Conservation (phyloP, 139 green algal species). For the Pleodorina starrii region DNA sequence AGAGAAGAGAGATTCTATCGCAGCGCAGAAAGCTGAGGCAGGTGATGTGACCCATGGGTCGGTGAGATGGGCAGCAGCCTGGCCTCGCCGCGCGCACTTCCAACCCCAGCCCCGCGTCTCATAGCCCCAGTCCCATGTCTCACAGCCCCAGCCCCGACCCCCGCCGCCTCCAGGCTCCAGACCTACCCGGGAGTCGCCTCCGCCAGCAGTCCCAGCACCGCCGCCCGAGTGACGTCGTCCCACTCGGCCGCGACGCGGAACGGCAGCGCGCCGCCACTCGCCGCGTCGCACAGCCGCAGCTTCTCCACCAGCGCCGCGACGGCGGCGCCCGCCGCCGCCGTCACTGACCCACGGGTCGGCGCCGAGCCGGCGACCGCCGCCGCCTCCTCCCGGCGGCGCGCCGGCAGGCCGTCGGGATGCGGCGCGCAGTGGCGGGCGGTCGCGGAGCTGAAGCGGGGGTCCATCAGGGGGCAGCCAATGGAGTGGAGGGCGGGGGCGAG, state of each 20-base stretch:
- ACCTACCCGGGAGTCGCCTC: conserved; percentile 35
- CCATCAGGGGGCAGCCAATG: conserved; percentile 62
- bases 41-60: too few relatives aligned
- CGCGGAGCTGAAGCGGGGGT: conserved; percentile 52
- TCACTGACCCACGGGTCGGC: neutral
- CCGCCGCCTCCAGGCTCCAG: too few relatives aligned
- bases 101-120: too few relatives aligned
- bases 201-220: conserved; percentile 56
- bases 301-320: conserved; percentile 43
- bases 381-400: neutral
- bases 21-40: too few relatives aligned
- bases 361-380: neutral
- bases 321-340: neutral
- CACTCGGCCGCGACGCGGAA: neutral
- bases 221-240: neutral
- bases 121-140: too few relatives aligned
- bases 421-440: neutral
- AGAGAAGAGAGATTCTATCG: too few relatives aligned
- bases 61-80: too few relatives aligned
- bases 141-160: too few relatives aligned
- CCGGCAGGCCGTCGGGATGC: neutral
- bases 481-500: conserved; percentile 55
- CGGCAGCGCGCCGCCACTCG: conserved; percentile 7
- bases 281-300: conserved; percentile 51
- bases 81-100: too few relatives aligned